Conservation (phyloP, 2,329 filamentous ascomycete species). For the Penicillium olsonii region DNA sequence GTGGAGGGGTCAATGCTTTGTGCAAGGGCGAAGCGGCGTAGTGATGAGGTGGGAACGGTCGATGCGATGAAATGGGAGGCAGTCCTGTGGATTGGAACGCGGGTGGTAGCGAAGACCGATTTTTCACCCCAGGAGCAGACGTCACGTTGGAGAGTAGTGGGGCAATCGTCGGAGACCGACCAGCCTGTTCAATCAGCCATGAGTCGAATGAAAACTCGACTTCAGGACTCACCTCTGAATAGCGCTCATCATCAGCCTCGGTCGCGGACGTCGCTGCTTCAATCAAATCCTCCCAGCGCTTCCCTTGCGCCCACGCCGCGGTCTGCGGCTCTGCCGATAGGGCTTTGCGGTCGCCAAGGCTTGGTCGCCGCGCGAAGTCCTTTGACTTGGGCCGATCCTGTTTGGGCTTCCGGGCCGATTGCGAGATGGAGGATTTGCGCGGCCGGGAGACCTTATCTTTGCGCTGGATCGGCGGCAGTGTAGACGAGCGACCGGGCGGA, state of each 20-base stretch:
- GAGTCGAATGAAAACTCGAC: conserved; percentile 30
- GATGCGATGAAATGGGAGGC: conserved; percentile 41
- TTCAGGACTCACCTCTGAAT: conserved; percentile 69
- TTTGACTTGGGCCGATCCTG: conserved; percentile 81
- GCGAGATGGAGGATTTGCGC: conserved; percentile 83
- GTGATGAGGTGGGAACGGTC: conserved; percentile 47
- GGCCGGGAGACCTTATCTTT: conserved; percentile 70
- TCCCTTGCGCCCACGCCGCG: conserved; percentile 71
- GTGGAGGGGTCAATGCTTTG: conserved; percentile 83
- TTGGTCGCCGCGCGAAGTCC: conserved; percentile 70
- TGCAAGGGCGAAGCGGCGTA: conserved; percentile 91
- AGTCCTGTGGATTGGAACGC: conserved; percentile 54
- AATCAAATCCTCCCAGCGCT: conserved; percentile 94
- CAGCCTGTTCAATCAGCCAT: conserved; percentile 31
- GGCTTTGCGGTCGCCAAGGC: conserved; percentile 76
- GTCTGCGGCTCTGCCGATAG: conserved; percentile 81
- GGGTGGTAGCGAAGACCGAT: conserved; percentile 64
- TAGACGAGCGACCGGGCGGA: conserved; percentile 83
- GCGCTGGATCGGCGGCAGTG: conserved; percentile 78
- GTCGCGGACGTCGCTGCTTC: conserved; percentile 92
- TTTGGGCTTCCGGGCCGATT: conserved; percentile 71
- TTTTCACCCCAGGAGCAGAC: conserved; percentile 46
- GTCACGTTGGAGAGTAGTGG: conserved; percentile 42
- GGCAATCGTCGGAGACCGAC: conserved; percentile 43
- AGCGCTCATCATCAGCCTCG: conserved; percentile 80